Conservation (phyloP, 257 asterid genomes). For the Scutellaria baicalensis region DNA sequence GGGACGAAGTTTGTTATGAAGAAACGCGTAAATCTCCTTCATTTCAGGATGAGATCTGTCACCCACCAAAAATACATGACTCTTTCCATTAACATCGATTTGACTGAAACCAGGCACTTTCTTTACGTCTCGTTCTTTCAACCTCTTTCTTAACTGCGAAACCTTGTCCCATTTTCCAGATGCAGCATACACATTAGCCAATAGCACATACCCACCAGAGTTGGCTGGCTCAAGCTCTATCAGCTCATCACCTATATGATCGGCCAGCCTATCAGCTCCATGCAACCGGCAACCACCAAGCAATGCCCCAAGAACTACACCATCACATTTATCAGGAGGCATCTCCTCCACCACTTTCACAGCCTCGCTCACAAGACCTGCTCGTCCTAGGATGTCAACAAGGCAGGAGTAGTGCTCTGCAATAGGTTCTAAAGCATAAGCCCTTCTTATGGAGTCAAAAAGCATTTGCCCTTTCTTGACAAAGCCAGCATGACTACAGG, state of each 20-base stretch:
- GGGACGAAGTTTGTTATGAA: conserved; percentile 35
- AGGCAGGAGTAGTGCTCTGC: conserved; percentile 49
- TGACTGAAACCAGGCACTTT: conserved; percentile 51
- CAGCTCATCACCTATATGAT: conserved; percentile 34
- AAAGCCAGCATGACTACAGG: conserved; percentile 64
- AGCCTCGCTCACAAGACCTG: conserved; percentile 38
- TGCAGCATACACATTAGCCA: conserved; percentile 49
- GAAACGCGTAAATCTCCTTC: conserved; percentile 36
- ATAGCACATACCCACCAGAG: conserved; percentile 42
- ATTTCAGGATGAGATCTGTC: conserved; percentile 45
- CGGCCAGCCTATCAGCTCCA: conserved; percentile 38
- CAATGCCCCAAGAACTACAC: conserved; percentile 57
- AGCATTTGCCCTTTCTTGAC: conserved; percentile 51
- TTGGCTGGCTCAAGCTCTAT: conserved; percentile 45
- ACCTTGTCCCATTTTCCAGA: conserved; percentile 57
- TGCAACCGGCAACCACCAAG: conserved; percentile 47
- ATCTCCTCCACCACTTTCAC: conserved; percentile 38
- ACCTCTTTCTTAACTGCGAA: conserved; percentile 39
- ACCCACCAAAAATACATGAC: conserved; percentile 40
- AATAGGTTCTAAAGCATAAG: conserved; percentile 40
- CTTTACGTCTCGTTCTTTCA: conserved; percentile 45
- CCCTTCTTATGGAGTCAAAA: conserved; percentile 41
- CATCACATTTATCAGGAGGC: conserved; percentile 44
- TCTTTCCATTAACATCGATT: conserved; percentile 51
- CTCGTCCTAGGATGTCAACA: conserved; percentile 35